Evolutionary conservation across 1,284 basidiomycete genomes (phyloP).

Genomic region (Farysia itapuensis): DNA sequence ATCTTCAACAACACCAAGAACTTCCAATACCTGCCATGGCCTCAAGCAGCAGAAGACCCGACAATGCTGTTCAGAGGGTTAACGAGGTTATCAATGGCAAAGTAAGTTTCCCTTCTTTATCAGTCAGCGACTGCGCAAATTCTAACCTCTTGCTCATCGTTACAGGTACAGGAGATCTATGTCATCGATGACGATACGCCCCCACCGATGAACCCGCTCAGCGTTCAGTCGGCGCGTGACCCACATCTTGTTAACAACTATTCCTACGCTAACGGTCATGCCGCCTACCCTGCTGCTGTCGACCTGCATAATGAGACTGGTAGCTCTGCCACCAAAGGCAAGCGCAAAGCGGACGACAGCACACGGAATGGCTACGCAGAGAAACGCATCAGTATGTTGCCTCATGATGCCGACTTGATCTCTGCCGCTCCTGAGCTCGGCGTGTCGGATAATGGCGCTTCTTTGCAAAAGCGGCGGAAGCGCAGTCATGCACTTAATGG

Average conservation of each 20-base stretch:
- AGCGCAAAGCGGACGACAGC: slow-evolving; percentile 32
- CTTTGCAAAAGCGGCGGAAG: slow-evolving; percentile 26
- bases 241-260: slow-evolving; percentile 33
- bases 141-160: not conserved
- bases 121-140: not conserved
- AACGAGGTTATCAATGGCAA: slow-evolving; percentile 50
- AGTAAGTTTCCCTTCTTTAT: slow-evolving; percentile 21
- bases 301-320: slow-evolving; percentile 17
- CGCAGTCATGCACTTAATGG: slow-evolving; percentile 25
- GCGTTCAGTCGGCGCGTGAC: slow-evolving; percentile 29
- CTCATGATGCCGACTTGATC: slow-evolving; percentile 36
- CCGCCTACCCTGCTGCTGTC: slow-evolving; percentile 1
- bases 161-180: slow-evolving; percentile 44
- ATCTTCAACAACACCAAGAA: slow-evolving; percentile 1
- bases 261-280: slow-evolving; percentile 20
- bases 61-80: slow-evolving; percentile 32
- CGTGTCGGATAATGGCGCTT: slow-evolving; percentile 2
- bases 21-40: slow-evolving; percentile 12
- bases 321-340: slow-evolving; percentile 18
- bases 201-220: slow-evolving; percentile 35
- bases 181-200: slow-evolving; percentile 47
- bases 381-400: slow-evolving; percentile 21
- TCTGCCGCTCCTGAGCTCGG: slow-evolving; percentile 20
- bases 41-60: slow-evolving; percentile 15
- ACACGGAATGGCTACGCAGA: slow-evolving; percentile 4